Conservation (phyloP, 768 basidiomycete species). For the Leccinum fibrillosum region DNA sequence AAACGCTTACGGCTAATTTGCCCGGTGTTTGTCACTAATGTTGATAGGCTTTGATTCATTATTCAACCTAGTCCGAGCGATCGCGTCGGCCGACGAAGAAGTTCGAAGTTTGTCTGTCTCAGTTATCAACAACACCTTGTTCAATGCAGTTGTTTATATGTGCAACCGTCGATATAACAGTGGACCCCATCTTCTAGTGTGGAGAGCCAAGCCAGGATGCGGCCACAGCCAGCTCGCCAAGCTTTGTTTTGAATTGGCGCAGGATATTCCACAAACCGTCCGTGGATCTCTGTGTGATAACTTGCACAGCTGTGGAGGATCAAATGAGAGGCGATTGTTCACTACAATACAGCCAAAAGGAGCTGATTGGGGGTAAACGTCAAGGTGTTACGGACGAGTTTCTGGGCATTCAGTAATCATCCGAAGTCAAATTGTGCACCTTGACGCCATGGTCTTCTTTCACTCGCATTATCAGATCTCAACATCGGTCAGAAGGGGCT, state of each 20-base stretch:
- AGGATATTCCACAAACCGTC: background rate
- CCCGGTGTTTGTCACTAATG: background rate
- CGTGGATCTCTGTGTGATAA: too few relatives aligned
- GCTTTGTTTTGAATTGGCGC: background rate
- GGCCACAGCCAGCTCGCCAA: background rate
- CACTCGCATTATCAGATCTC: too few relatives aligned
- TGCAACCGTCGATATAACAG: too few relatives aligned
- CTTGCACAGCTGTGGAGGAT: background rate
- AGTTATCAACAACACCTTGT: background rate
- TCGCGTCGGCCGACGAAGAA: slow-evolving; percentile 20
- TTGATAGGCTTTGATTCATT: background rate
- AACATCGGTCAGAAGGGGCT: background rate
- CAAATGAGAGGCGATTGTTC: background rate
- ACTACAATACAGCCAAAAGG: background rate
- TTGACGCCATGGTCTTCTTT: too few relatives aligned
- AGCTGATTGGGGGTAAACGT: background rate
- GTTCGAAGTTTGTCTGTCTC: slow-evolving; percentile 1
- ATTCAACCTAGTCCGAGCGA: background rate
- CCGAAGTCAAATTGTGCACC: background rate
- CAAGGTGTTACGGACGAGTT: background rate
- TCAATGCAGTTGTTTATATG: background rate
- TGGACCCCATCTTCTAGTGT: background rate
- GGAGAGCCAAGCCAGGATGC: background rate
- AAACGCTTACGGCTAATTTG: background rate
- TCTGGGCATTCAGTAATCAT: background rate